Percentiles rank a stretch among this genome's conserved stretches.
These are phyloP conservation scores for Chimonanthus praecox DNA, from an alignment of 164 flowering plant genomes.

Conservation along the genomic window DNA sequence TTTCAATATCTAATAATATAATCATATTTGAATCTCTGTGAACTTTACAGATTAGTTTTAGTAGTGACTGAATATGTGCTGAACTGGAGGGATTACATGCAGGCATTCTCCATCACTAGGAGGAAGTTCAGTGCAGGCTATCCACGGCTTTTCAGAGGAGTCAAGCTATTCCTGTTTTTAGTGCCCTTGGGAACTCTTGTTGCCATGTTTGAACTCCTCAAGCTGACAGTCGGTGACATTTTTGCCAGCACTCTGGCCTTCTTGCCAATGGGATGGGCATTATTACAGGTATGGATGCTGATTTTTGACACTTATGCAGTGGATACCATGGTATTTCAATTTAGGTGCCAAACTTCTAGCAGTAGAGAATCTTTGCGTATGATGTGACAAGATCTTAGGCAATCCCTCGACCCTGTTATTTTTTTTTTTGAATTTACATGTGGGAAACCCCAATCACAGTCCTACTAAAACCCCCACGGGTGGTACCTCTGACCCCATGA, in stretches of 20 bases:
- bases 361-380: not conserved
- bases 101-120: slow-evolving; percentile 93
- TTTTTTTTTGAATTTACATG: no score
- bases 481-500: no score
- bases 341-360: not conserved
- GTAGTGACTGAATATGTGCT: not conserved
- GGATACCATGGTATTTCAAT: not conserved
- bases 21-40: not conserved
- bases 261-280: slow-evolving; percentile 96
- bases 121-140: slow-evolving; percentile 96
- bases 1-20: not conserved
- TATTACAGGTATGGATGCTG: slow-evolving; percentile 51
- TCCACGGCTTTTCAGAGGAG: slow-evolving; percentile 90
- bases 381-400: not conserved
- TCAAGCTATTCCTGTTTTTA: slow-evolving; percentile 68
- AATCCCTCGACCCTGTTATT: not conserved
- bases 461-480: no score
- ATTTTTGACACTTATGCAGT: not conserved
- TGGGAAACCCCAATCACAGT: no score
- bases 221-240: slow-evolving; percentile 78
- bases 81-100: slow-evolving; percentile 13
- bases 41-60: not conserved
- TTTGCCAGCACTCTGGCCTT: slow-evolving; percentile 83
- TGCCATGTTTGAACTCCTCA: slow-evolving; percentile 47
- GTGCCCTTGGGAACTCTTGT: slow-evolving; percentile 48